These are phyloP conservation scores for Ascosphaera pollenicola DNA, from an alignment of 2,329 filamentous ascomycete genomes.

Conservation along the genomic window DNA sequence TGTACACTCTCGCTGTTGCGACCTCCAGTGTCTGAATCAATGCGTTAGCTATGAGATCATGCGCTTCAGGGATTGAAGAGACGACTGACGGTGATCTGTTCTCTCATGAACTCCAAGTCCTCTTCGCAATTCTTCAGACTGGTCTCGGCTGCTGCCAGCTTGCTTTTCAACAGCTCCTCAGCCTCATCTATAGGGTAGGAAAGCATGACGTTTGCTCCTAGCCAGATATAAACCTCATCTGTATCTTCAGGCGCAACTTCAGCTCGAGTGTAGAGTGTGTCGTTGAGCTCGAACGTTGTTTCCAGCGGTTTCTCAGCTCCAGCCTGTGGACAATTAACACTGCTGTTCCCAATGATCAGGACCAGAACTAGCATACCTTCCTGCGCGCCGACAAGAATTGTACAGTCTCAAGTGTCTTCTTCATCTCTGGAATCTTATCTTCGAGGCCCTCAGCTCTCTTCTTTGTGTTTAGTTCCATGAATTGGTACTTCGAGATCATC, in stretches of 20 bases:
- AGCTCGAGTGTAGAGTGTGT: conserved; percentile 83
- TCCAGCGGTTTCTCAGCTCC: conserved; percentile 41
- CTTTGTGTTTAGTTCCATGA: conserved; percentile 93
- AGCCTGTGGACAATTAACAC: conserved; percentile 4
- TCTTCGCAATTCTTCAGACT: conserved; percentile 81
- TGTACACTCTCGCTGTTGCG: conserved; percentile 90
- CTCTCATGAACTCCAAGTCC: conserved; percentile 81
- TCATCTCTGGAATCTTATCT: conserved; percentile 93
- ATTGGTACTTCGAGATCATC: conserved; percentile 77
- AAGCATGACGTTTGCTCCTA: conserved; percentile 98
- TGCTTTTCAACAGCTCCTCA: conserved; percentile 51
- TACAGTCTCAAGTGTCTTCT: conserved; percentile 86
- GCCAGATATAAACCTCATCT: conserved; percentile 86
- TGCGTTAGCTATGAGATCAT: not conserved
- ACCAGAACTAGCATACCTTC: conserved; percentile 29
- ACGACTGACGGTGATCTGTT: conserved; percentile 71
- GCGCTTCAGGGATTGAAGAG: not conserved
- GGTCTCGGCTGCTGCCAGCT: conserved; percentile 55
- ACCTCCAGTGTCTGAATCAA: conserved; percentile 71
- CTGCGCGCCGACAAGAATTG: conserved; percentile 58
- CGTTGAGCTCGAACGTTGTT: conserved; percentile 89
- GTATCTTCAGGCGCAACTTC: conserved; percentile 47
- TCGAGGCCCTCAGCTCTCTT: conserved; percentile 58
- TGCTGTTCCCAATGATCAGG: not conserved
- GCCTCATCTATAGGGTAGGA: conserved; percentile 83